Evolutionary conservation across 345 rosid species (phyloP).

Genomic region (Brassica incana): DNA sequence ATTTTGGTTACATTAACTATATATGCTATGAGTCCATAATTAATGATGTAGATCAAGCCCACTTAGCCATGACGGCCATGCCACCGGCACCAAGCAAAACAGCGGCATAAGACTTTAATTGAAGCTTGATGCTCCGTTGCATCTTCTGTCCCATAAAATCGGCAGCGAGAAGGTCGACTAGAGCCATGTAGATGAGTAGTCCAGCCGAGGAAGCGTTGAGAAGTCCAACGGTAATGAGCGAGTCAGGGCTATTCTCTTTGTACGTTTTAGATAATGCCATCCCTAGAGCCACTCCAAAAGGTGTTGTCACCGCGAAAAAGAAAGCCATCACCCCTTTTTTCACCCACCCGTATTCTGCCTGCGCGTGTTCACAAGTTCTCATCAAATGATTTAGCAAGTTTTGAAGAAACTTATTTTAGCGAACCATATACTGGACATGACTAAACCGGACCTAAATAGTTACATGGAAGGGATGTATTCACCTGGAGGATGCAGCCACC

Average conservation of each 20-base stretch:
- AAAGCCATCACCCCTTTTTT: constrained; percentile 48
- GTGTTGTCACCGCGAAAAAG: constrained; percentile 63
- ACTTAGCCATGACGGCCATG: constrained; percentile 61
- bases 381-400: neutral
- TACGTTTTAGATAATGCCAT: constrained; percentile 48
- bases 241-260: constrained; percentile 52
- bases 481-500: constrained; percentile 74
- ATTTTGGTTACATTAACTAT: neutral
- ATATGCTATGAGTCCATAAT: neutral
- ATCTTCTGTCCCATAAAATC: constrained; percentile 59
- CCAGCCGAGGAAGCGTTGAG: constrained; percentile 68
- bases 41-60: constrained; percentile 47
- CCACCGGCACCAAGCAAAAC: constrained; percentile 58
- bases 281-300: constrained; percentile 64
- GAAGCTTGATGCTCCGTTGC: constrained; percentile 49
- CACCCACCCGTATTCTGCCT: constrained; percentile 34
- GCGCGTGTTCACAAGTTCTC: neutral
- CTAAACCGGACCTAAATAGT: neutral
- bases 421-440: neutral
- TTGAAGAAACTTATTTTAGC: neutral
- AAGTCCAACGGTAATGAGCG: constrained; percentile 56
- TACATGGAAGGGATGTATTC: neutral
- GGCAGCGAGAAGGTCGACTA: constrained; percentile 67
- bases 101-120: constrained; percentile 33
- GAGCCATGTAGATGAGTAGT: constrained; percentile 67